Conservation (phyloP, 495 filamentous ascomycete species). For the Penicillium nucicola region DNA sequence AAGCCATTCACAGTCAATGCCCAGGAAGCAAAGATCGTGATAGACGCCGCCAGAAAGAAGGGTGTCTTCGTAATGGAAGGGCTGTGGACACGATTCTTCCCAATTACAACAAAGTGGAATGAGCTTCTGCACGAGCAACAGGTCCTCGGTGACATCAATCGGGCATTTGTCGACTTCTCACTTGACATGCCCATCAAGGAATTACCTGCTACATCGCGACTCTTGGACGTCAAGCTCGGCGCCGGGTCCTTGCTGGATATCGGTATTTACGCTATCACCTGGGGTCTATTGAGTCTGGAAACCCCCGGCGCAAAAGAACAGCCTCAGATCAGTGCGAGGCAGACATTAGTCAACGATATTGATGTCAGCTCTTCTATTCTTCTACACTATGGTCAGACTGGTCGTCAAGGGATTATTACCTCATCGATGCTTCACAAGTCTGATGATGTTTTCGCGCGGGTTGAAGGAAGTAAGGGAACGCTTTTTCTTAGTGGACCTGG, state of each 20-base stretch:
- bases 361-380: not conserved
- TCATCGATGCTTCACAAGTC: not conserved
- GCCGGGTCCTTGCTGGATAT: not conserved
- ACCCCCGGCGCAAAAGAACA: not conserved
- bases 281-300: not conserved
- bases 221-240: no score
- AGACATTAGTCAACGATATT: not conserved
- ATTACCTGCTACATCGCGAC: no score
- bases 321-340: not conserved
- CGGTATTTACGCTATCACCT: not conserved
- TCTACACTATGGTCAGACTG: not conserved
- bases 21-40: constrained; percentile 25
- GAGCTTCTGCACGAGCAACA: no score
- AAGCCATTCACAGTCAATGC: constrained; percentile 37
- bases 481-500: not conserved
- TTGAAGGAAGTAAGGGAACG: not conserved
- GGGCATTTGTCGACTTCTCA: not conserved
- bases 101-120: not conserved
- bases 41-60: not conserved
- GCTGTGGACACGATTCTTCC: not conserved
- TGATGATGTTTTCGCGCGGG: not conserved
- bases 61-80: not conserved
- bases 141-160: not conserved
- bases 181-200: no score
- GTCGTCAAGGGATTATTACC: not conserved